Base-by-base conservation (phyloP, 345 rosid genomes). In the Reutealis trisperma region DNA sequence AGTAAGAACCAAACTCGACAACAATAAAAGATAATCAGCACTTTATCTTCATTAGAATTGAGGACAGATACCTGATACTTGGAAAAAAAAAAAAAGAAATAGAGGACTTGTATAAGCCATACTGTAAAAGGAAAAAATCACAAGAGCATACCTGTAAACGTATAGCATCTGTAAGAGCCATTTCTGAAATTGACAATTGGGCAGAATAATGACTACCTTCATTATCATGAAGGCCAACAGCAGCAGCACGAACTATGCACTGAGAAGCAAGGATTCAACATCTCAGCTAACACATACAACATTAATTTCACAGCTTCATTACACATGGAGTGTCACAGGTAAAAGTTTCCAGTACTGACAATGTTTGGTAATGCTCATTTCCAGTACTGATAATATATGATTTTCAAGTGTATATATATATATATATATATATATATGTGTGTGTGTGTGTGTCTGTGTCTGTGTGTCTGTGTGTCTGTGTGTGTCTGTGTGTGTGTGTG, bases 201-300 rank as follows among this genome's bases (percentile, higher is more conserved):
- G 82, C 65, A 79, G 84, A 77, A 81, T 83, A 69, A 32, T 74
- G 84, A 82, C 79, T 76, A 73, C 69, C 85, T 2, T 73, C 52
- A 51, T 87, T 73, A 84, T 78, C 87, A 75, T 76, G 81, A 76
- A 90, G 80, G 77, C 92, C 90, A 73, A 80, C 59, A 84, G 87
- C 89, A 63, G 93, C 80, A 77, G 95, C 95, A 80, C 93, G 97
- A 63, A 94, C 90, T 71, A 83, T 80, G 74, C 99, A 94, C 99
- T 91, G 88, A 74, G 69, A 71, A 75, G 72, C 71, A 82, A 87
- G 63, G 70, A 77, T 72, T 63, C 41, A 77, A 78, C 45, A 72
- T 42, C 60, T 76, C 70, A 83, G 79, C 27, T 70, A 51, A 76
- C 49, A 58, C 24, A 44, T 18, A 51, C 73, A 24, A 49, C 6